Evolutionary conservation across 164 flowering plant species (phyloP).

Genomic region (Kingdonia uniflora): DNA sequence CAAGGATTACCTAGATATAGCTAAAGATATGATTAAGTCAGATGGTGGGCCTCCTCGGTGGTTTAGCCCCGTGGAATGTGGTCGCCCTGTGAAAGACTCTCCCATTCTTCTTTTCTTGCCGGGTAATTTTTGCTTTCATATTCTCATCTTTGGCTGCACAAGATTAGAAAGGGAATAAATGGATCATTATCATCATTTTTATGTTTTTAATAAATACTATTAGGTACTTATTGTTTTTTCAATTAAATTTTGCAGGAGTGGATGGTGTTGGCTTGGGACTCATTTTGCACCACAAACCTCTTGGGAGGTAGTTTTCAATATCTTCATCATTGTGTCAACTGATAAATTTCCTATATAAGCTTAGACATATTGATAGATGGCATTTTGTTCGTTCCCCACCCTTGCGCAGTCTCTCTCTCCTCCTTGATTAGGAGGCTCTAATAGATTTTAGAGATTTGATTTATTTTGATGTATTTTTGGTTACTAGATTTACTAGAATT

Average conservation of each 20-base stretch:
- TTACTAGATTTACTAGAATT: no score
- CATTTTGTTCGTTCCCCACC: no score
- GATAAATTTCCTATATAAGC: no score
- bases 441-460: no score
- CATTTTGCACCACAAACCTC: constrained; percentile 61
- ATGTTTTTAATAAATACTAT: no score
- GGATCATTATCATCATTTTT: background rate
- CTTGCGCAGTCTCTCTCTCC: no score
- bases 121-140: constrained; percentile 44
- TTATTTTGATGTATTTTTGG: no score
- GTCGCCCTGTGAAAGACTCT: constrained; percentile 41
- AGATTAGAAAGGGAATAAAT: no score
- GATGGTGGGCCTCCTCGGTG: constrained; percentile 80
- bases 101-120: constrained; percentile 69
- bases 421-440: no score
- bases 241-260: constrained; percentile 35
- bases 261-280: constrained; percentile 80
- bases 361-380: no score
- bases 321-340: background rate
- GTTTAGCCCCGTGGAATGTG: constrained; percentile 65
- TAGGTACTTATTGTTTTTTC: constrained; percentile 1
- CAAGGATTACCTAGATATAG: constrained; percentile 51
- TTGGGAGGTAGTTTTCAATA: constrained; percentile 47
- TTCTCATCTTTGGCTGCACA: no score
- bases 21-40: constrained; percentile 37